Conservation (phyloP, 73 alveolate genomes). For the Blepharisma stoltei region DNA sequence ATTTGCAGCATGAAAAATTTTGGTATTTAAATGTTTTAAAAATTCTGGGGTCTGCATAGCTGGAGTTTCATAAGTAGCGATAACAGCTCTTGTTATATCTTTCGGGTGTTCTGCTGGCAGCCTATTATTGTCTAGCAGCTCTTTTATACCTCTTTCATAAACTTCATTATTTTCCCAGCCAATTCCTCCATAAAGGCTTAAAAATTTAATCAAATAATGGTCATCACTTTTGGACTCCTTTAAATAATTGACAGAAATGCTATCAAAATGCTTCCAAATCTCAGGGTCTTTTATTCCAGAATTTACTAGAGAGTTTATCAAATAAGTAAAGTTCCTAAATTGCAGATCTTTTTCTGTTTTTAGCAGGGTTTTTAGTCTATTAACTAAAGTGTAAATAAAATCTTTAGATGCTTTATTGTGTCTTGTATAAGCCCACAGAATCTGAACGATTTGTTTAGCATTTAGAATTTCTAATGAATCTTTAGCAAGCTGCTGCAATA, state of each 20-base stretch:
- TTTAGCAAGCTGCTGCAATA: not conserved
- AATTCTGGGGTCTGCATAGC: not conserved
- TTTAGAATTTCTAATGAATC: not conserved
- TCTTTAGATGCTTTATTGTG: conserved; percentile 11
- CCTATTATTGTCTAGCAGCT: not conserved
- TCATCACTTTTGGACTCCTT: not conserved
- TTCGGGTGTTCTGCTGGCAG: conserved; percentile 1
- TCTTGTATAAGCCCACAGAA: conserved; percentile 24
- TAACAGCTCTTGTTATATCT: conserved; percentile 1
- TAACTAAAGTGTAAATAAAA: not conserved
- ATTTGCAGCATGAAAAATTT: not conserved
- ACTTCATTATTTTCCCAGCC: not conserved
- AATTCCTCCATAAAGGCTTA: not conserved
- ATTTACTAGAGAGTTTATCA: conserved; percentile 12
- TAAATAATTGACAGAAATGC: not conserved
- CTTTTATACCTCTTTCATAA: not conserved
- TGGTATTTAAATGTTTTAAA: not conserved
- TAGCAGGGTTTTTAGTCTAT: not conserved
- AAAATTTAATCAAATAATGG: conserved; percentile 8
- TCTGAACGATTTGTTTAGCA: not conserved
- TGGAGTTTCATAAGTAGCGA: not conserved
- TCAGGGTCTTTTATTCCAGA: not conserved
- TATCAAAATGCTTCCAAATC: not conserved
- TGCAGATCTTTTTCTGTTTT: not conserved
- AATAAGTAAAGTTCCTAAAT: conserved; percentile 11